A percentile compares a stretch with the other conserved stretches of the same genome.
phyloP scores from a whole-genome alignment of 768 basidiomycete genomes.

The Sporobolomyces pararoseus region DNA sequence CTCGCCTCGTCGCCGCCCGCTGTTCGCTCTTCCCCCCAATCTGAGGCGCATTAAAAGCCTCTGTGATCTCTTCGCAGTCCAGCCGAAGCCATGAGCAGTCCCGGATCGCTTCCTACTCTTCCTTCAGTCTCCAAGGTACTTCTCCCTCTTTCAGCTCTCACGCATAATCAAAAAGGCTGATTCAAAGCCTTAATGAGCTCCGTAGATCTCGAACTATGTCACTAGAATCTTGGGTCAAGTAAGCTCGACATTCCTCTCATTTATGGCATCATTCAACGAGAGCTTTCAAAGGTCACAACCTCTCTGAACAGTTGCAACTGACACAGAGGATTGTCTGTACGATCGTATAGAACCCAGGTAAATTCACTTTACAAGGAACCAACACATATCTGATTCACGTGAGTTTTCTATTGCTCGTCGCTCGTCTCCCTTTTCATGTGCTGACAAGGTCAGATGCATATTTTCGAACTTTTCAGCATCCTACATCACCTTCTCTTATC shows the following conservation, averaged over 20 bases:
- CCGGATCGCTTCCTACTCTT: background rate
- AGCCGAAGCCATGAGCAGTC: background rate
- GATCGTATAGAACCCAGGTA: slow-evolving; percentile 68
- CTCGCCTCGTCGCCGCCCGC: no score
- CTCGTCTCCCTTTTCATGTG: background rate
- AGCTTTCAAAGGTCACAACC: background rate
- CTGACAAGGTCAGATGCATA: background rate
- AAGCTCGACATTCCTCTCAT: background rate
- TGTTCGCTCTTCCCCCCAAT: no score
- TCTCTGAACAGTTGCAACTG: background rate
- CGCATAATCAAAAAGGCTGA: no score
- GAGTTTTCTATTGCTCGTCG: slow-evolving; percentile 53
- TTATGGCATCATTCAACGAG: background rate
- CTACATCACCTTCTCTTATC: slow-evolving; percentile 47
- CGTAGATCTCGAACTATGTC: slow-evolving; percentile 17
- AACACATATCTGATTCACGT: slow-evolving; percentile 76
- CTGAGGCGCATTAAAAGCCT: no score
- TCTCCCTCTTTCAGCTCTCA: background rate
- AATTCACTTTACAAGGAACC: slow-evolving; percentile 85
- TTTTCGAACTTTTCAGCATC: slow-evolving; percentile 49
- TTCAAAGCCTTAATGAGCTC: background rate
- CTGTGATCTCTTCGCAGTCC: no score
- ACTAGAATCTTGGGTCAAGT: slow-evolving; percentile 22
- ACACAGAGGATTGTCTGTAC: background rate
- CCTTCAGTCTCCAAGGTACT: slow-evolving; percentile 10